Percentiles rank a stretch among this genome's conserved stretches.
Conservation (phyloP, 768 basidiomycete species). For the Arthromyces matolae region DNA sequence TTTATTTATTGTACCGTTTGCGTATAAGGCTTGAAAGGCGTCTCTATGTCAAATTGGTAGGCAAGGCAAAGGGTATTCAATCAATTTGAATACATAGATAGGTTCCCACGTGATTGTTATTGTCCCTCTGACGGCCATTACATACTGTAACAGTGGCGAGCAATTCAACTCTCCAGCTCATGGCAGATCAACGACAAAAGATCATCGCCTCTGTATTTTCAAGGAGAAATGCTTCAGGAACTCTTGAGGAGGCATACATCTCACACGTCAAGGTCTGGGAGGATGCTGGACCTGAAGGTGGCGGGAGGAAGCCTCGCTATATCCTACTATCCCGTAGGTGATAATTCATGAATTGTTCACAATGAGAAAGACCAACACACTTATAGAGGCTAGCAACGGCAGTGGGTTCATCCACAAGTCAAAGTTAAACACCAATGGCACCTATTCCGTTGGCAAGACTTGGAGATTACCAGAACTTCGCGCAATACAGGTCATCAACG, state of each 20-base stretch:
- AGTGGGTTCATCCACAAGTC: constrained; percentile 89
- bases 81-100: no score
- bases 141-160: no score
- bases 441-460: constrained; percentile 96
- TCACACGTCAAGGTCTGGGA: constrained; percentile 94
- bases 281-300: constrained; percentile 65
- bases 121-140: neutral
- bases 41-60: no score
- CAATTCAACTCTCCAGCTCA: constrained; percentile 15
- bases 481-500: constrained; percentile 70
- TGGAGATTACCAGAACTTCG: constrained; percentile 86
- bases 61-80: no score
- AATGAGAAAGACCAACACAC: constrained; percentile 10
- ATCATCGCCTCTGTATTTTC: constrained; percentile 86
- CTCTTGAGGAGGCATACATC: constrained; percentile 76
- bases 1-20: no score
- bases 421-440: constrained; percentile 89
- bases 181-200: constrained; percentile 55
- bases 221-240: constrained; percentile 59
- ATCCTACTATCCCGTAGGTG: constrained; percentile 86
- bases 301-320: constrained; percentile 81
- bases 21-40: no score
- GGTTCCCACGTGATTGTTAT: neutral
- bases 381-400: constrained; percentile 56
- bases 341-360: constrained; percentile 5